Conservation (phyloP, 768 basidiomycete species). For the Kwoniella dejecticola region DNA sequence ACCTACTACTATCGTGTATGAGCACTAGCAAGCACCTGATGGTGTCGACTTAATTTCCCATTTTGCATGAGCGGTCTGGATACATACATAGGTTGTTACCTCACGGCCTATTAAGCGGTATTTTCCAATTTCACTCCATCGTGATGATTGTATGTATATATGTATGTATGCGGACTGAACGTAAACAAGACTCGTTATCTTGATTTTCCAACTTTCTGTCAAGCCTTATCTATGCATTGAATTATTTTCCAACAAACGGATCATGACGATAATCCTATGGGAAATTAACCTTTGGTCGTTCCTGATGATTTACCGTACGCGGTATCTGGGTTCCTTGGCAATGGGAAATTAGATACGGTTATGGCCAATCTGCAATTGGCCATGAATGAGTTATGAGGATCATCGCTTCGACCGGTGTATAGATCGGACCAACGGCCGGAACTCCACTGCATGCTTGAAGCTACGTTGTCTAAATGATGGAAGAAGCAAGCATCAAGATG, state of each 20-base stretch:
- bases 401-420: too few species aligned
- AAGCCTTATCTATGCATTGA: too few species aligned
- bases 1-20: too few species aligned
- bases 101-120: too few species aligned
- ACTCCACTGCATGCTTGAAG: neutral
- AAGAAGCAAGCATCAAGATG: neutral
- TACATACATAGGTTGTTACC: too few species aligned
- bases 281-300: conserved; percentile 1
- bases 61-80: too few species aligned
- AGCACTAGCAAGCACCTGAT: neutral
- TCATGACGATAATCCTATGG: neutral
- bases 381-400: neutral
- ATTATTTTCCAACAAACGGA: conserved; percentile 1
- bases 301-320: neutral
- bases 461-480: too few species aligned
- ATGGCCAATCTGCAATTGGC: neutral
- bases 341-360: neutral
- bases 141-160: too few species aligned
- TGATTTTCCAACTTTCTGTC: conserved; percentile 5
- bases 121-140: too few species aligned
- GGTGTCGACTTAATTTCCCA: neutral
- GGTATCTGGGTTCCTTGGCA: neutral
- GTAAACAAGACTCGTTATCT: neutral
- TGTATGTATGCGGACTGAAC: neutral
- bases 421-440: neutral